Conservation (phyloP, 2,329 filamentous ascomycete species). For the Cadophora gregata region DNA sequence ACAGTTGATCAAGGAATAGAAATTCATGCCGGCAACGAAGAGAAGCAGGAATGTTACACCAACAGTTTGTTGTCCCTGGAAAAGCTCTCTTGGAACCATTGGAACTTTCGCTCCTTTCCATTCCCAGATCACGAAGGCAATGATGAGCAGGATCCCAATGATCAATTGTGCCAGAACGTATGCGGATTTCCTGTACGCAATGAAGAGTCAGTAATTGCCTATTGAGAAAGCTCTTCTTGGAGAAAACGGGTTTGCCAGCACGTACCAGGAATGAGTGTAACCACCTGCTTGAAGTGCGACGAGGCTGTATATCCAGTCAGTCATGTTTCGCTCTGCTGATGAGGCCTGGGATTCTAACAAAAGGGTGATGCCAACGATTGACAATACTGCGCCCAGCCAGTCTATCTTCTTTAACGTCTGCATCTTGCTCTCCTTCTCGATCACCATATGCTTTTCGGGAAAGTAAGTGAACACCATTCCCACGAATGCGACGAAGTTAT, state of each 20-base stretch:
- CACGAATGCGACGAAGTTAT: neutral
- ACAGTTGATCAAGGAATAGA: neutral
- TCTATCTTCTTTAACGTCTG: neutral
- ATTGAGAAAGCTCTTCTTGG: no score
- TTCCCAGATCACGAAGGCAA: neutral
- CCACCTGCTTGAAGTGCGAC: neutral
- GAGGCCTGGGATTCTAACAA: neutral
- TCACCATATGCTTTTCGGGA: neutral
- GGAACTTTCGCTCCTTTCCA: neutral
- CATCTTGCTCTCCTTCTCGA: constrained; percentile 3
- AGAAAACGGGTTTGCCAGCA: no score
- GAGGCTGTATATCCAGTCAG: neutral
- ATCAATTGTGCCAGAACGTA: neutral
- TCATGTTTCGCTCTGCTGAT: neutral
- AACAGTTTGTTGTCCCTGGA: neutral
- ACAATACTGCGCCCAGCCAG: neutral
- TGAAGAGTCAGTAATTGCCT: no score
- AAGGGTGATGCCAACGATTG: neutral
- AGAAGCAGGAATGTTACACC: neutral
- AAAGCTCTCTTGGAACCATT: neutral
- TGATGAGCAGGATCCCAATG: neutral
- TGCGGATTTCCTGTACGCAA: neutral
- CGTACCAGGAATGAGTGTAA: neutral
- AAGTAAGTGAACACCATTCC: neutral
- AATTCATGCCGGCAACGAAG: neutral